A percentile compares a stretch with the other conserved stretches of the same genome.
phyloP scores from a whole-genome alignment of 2,329 filamentous ascomycete species.

The Mycosphaerella arachidis region DNA sequence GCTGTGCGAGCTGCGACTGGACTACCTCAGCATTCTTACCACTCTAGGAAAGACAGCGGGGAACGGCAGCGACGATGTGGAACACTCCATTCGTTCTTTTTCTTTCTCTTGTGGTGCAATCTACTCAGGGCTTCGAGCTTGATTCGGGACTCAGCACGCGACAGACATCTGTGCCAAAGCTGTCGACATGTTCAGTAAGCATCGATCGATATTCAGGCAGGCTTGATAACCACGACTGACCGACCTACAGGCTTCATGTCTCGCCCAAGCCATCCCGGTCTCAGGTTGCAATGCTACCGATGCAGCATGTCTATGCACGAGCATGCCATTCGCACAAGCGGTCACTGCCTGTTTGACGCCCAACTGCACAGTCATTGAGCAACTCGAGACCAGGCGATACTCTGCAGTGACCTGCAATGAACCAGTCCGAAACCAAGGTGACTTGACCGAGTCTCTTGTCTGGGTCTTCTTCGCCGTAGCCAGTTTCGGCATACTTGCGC shows the following conservation, averaged over 20 bases:
- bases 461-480: constrained; percentile 19
- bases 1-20: neutral
- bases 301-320: constrained; percentile 11
- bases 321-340: constrained; percentile 1
- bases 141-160: neutral
- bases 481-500: constrained; percentile 5
- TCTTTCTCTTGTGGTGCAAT: neutral
- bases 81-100: neutral
- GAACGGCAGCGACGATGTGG: neutral
- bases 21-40: neutral
- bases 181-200: constrained; percentile 17
- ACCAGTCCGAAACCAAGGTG: constrained; percentile 12
- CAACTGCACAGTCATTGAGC: constrained; percentile 14
- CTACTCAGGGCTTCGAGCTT: neutral
- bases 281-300: constrained; percentile 13
- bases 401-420: constrained; percentile 15
- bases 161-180: constrained; percentile 4
- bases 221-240: neutral
- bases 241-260: constrained; percentile 7
- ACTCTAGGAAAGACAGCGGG: neutral
- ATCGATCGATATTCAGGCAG: neutral
- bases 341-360: constrained; percentile 8
- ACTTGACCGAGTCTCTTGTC: constrained; percentile 2
- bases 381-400: constrained; percentile 10
- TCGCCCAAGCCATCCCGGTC: constrained; percentile 4